Evolutionary conservation across 176 grass and related monocot genomes (phyloP).

Genomic region (Eragrostis curvula): DNA sequence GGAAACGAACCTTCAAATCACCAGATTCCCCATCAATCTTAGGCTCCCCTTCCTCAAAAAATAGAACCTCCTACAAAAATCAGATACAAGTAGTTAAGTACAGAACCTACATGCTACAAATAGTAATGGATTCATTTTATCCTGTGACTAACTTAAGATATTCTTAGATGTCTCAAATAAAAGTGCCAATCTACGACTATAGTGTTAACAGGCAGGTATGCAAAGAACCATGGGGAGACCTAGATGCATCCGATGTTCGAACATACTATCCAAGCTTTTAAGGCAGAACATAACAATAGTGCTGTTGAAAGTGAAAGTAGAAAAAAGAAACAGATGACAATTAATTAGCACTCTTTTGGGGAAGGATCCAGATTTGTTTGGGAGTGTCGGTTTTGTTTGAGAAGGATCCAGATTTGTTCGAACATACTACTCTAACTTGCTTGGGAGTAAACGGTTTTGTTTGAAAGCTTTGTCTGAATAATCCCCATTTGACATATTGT

Average conservation of each 20-base stretch:
- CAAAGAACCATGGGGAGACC: background rate
- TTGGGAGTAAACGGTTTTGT: background rate
- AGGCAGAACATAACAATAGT: background rate
- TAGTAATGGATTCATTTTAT: background rate
- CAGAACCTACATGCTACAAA: background rate
- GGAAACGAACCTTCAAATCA: constrained; percentile 81
- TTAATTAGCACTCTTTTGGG: background rate
- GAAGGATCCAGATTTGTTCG: no score
- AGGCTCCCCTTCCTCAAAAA: constrained; percentile 98
- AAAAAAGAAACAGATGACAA: background rate
- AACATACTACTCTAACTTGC: background rate
- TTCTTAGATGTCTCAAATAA: background rate
- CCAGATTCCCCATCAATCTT: constrained; percentile 97
- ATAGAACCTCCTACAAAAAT: constrained; percentile 77
- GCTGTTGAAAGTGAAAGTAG: background rate
- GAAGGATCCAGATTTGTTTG: no score
- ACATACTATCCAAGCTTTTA: background rate
- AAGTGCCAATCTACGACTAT: background rate
- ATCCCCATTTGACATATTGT: background rate
- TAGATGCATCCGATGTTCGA: background rate
- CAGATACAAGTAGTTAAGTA: background rate
- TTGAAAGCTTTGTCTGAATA: constrained; percentile 2
- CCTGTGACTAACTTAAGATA: background rate
- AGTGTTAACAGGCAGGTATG: background rate
- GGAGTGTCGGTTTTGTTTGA: no score